Evolutionary conservation across 106 monocot species (phyloP).

Genomic region (Alisma plantagoaquatica): DNA sequence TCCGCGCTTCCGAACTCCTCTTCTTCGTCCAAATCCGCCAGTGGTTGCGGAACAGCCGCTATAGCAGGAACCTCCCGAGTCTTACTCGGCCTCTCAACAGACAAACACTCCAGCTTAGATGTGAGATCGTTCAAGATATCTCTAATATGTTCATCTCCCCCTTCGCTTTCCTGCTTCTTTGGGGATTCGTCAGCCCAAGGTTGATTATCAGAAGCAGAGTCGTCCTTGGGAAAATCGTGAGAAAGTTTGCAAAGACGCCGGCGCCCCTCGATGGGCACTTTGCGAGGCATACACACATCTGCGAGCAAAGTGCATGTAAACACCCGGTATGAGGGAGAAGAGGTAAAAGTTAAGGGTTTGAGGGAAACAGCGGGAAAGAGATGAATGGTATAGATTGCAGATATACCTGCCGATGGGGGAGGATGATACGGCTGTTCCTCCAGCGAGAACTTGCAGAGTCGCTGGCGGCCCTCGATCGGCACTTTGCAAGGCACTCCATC

Average conservation of each 20-base stretch:
- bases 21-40: not conserved
- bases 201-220: not conserved
- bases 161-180: slow-evolving; percentile 1
- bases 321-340: no score
- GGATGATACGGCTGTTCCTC: not conserved
- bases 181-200: slow-evolving; percentile 21
- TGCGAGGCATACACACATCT: slow-evolving; percentile 34
- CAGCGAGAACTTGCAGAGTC: slow-evolving; percentile 69
- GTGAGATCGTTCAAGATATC: slow-evolving; percentile 74
- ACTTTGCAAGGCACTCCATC: slow-evolving; percentile 34
- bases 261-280: slow-evolving; percentile 66
- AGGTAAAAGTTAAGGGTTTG: no score
- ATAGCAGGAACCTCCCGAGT: not conserved
- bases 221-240: not conserved
- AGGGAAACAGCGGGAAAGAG: no score
- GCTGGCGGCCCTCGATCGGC: slow-evolving; percentile 66
- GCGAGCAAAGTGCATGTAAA: no score
- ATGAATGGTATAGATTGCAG: no score
- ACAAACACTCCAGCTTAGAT: slow-evolving; percentile 54
- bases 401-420: no score
- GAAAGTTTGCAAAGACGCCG: slow-evolving; percentile 90
- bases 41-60: no score
- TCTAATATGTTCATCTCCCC: slow-evolving; percentile 27
- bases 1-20: slow-evolving; percentile 35
- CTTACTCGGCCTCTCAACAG: slow-evolving; percentile 45